Evolutionary conservation across 108 stramenopile species (phyloP), one percentile per base, ranked within the genome.

Genomic region (Skeletonema tropicum): DNA sequence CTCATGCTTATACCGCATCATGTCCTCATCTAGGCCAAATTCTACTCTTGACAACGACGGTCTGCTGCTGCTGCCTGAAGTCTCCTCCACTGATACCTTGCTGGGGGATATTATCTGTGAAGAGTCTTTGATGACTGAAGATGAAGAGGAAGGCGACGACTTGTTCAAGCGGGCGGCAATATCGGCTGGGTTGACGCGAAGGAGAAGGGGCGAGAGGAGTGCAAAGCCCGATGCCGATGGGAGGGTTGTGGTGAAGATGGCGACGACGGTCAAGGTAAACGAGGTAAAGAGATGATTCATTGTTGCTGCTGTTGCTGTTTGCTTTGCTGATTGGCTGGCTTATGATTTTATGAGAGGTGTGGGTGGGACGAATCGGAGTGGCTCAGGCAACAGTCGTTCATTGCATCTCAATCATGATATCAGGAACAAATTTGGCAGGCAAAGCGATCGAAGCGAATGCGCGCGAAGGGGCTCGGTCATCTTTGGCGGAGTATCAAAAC

Each of bases 1-100:
- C 23, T 55, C 52, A 23, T 55, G 52, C 52, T 55, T 55, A 55
- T 55, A 55, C 52, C 52, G 19, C 52, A 55, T 21, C 52, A 55
- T n/a, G 9, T 55, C 21, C 23, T 55, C 52, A 8, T 55, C 52
- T 10, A 21, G 52, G 19, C 48, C 48, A 49, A 49, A 49, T 19
- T 49, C 48, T 49, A 49, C 48, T 21, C 6, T 49, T 49, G 48
- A 17, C 14, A 7, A 19, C 21, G 48, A 19, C 2, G 19, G n/a
- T 19, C 17, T 49, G 19, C n/a, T 49, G n/a, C 17, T 49, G 19
- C n/a, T 49, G n/a, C 1, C 19, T 19, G 17, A 3, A 19, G 48
- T 21, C n/a, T 12, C 5, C 19, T 49, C 13, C 11, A 14, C 17
- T 19, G 48, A 49, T 49, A 12, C 45, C n/a, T 46, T 46, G 45